These are phyloP conservation scores for Micractinium conductrix DNA, from an alignment of 139 green algal genomes.

Conservation along the genomic window DNA sequence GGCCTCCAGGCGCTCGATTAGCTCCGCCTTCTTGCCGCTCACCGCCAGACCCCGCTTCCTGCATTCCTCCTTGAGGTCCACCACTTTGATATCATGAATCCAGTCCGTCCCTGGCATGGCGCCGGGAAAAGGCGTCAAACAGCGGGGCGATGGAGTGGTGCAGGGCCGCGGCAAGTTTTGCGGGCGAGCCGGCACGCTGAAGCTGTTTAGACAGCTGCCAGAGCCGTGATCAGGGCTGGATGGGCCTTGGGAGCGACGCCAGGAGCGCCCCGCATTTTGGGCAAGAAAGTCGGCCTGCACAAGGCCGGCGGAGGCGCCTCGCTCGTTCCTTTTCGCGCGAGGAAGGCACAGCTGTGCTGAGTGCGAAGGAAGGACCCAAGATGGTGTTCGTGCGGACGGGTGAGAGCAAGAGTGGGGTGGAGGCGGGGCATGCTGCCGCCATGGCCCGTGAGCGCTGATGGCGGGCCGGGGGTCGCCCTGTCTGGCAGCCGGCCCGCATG, in stretches of 20 bases:
- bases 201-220: too few species aligned
- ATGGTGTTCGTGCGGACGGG: constrained; percentile 42
- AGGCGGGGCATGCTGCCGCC: neutral
- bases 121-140: too few species aligned
- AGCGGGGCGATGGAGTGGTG: too few species aligned
- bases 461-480: too few species aligned
- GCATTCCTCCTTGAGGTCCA: constrained; percentile 64
- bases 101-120: neutral
- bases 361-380: constrained; percentile 1
- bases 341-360: constrained; percentile 33
- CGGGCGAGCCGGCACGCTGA: too few species aligned
- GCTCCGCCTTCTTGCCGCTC: constrained; percentile 57
- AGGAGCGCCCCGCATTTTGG: too few species aligned
- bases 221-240: too few species aligned
- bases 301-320: neutral
- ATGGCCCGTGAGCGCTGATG: neutral
- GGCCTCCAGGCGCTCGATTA: constrained; percentile 48
- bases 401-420: neutral
- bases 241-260: too few species aligned
- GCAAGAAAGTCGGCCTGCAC: too few species aligned
- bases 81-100: constrained; percentile 30
- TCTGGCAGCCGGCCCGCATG: neutral
- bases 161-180: too few species aligned
- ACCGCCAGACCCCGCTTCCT: constrained; percentile 50
- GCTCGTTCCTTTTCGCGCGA: constrained; percentile 7